Conservation (phyloP, 306 rosid genomes). For the Quercus berberidifolia region DNA sequence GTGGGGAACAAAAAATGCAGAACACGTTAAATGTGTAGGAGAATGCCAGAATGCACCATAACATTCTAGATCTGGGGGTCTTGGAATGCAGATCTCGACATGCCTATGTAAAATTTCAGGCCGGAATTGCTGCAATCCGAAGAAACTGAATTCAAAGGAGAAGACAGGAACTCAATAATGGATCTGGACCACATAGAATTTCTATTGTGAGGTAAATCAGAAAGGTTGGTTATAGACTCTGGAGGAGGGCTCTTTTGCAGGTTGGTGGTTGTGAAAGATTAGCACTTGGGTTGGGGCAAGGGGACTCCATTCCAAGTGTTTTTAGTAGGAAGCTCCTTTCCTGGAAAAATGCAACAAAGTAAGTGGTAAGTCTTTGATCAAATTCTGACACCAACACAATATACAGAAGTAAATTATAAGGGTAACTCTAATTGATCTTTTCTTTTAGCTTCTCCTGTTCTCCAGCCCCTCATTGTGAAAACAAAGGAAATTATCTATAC, state of each 20-base stretch:
- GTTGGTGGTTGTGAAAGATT: constrained; percentile 74
- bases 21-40: constrained; percentile 51
- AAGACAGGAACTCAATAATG: constrained; percentile 30
- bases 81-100: constrained; percentile 46
- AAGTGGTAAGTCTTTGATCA: constrained; percentile 21
- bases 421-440: constrained; percentile 4
- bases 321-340: constrained; percentile 94
- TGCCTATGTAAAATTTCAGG: constrained; percentile 79
- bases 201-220: constrained; percentile 31
- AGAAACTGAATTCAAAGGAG: constrained; percentile 33
- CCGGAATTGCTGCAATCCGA: constrained; percentile 64
- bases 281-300: constrained; percentile 50
- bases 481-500: not conserved
- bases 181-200: constrained; percentile 22
- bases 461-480: not conserved
- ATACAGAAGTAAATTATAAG: not conserved
- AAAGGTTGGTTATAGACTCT: constrained; percentile 54
- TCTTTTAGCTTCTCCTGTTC: not conserved
- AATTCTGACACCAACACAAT: constrained; percentile 1
- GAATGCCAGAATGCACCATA: constrained; percentile 62
- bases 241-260: constrained; percentile 96
- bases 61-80: constrained; percentile 48
- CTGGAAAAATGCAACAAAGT: constrained; percentile 43
- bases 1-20: constrained; percentile 37
- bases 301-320: constrained; percentile 92